Conservation (phyloP, 2,329 filamentous ascomycete species). For the Orbilia blumenaviensis region DNA sequence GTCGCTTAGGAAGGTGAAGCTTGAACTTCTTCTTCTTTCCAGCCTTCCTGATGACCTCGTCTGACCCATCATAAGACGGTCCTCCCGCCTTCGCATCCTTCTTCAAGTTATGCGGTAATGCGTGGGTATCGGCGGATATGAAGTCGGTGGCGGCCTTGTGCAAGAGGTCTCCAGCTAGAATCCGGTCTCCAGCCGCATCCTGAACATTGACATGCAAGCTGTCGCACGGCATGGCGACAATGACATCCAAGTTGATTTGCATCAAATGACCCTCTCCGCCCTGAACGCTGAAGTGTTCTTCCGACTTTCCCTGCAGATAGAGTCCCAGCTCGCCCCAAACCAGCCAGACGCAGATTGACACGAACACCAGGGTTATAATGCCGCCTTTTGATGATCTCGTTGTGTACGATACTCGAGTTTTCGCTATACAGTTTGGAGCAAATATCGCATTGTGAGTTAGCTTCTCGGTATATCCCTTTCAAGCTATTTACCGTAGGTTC, state of each 20-base stretch:
- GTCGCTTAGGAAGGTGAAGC: constrained; percentile 73
- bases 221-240: constrained; percentile 84
- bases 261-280: constrained; percentile 86
- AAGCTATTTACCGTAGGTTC: neutral
- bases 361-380: constrained; percentile 85
- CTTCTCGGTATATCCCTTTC: neutral
- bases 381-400: constrained; percentile 84
- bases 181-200: constrained; percentile 90
- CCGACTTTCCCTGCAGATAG: constrained; percentile 86
- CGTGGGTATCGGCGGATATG: constrained; percentile 72
- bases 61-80: constrained; percentile 77
- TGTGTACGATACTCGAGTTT: constrained; percentile 93
- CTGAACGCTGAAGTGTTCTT: constrained; percentile 91
- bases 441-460: constrained; percentile 15
- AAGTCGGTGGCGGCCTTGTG: constrained; percentile 81
- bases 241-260: constrained; percentile 95
- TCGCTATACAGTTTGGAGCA: constrained; percentile 69
- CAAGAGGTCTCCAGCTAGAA: constrained; percentile 79
- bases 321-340: constrained; percentile 78
- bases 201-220: constrained; percentile 97
- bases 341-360: constrained; percentile 77
- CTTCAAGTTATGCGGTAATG: constrained; percentile 66
- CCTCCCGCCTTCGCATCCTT: constrained; percentile 60
- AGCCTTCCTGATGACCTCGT: constrained; percentile 83
- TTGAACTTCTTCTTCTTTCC: constrained; percentile 74